phyloP scores from a whole-genome alignment of 805 yeast genomes.

The Starmerella vaccinii region DNA sequence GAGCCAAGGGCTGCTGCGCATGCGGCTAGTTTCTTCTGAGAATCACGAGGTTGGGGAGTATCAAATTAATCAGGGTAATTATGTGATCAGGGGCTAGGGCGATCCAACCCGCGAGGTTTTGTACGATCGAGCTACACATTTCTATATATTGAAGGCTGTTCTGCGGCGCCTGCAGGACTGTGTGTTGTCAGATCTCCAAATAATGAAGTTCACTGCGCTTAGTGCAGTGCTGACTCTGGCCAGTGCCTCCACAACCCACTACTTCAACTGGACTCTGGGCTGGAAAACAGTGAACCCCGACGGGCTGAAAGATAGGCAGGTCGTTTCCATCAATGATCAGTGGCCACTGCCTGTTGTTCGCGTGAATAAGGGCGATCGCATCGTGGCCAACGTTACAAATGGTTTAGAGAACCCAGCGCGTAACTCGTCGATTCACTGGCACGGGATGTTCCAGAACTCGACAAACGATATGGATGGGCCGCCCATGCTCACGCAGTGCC shows the following conservation, averaged over 20 bases:
- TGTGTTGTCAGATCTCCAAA: not conserved
- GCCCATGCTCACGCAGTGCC: conserved; percentile 79
- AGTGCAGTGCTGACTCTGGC: conserved; percentile 10
- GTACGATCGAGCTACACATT: not conserved
- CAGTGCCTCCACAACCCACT: conserved; percentile 17
- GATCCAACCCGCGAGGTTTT: not conserved
- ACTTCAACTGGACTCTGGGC: conserved; percentile 32
- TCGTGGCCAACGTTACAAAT: conserved; percentile 63
- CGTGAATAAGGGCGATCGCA: conserved; percentile 69
- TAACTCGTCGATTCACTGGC: conserved; percentile 81
- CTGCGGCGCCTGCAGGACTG: not conserved
- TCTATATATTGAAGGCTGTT: not conserved
- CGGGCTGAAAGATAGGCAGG: conserved; percentile 40
- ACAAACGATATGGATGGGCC: conserved; percentile 85
- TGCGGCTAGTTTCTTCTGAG: not conserved
- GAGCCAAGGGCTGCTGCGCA: too few relatives aligned
- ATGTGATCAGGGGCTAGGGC: not conserved
- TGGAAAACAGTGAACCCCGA: conserved; percentile 43
- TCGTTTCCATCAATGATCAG: conserved; percentile 55
- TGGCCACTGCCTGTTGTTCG: conserved; percentile 83
- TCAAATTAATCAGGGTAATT: not conserved
- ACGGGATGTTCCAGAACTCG: conserved; percentile 79
- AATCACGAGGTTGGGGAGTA: not conserved
- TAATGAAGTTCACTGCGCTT: conserved; percentile 5
- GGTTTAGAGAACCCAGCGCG: conserved; percentile 46